phyloP scores from a whole-genome alignment of 441 rosid species.

The Viola pubescens region DNA sequence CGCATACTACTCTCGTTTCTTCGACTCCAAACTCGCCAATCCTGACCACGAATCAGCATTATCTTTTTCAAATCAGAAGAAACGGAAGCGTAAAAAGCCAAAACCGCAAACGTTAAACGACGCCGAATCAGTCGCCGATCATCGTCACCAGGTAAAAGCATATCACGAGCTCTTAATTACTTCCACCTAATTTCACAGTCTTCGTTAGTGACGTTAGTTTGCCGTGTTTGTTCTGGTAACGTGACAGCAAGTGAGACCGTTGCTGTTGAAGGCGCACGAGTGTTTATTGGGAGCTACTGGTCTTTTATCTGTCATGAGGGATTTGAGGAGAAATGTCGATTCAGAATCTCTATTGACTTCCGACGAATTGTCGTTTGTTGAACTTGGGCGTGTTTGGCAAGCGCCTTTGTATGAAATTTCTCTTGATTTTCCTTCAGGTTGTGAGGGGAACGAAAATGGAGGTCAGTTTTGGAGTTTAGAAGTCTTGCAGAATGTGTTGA shows the following conservation, averaged over 20 bases:
- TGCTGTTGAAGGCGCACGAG: conserved; percentile 44
- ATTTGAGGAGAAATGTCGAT: conserved; percentile 24
- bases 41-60: conserved; percentile 7
- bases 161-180: not conserved
- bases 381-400: conserved; percentile 74
- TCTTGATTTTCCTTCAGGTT: conserved; percentile 30
- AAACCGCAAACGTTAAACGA: conserved; percentile 36
- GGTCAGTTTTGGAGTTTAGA: conserved; percentile 18
- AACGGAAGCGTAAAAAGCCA: conserved; percentile 52
- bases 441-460: conserved; percentile 13
- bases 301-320: conserved; percentile 36
- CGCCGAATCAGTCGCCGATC: conserved; percentile 54
- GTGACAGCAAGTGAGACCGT: conserved; percentile 47
- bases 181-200: not conserved
- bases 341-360: conserved; percentile 6
- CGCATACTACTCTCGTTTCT: conserved; percentile 66
- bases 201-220: not conserved
- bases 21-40: conserved; percentile 27
- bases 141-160: conserved; percentile 53
- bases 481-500: too few species aligned
- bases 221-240: not conserved
- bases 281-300: conserved; percentile 36
- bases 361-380: conserved; percentile 39
- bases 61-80: conserved; percentile 30
- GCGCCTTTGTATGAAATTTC: conserved; percentile 73